Percentiles rank a stretch among this genome's conserved stretches.
These are phyloP conservation scores for Geranomyces michiganensis DNA, from an alignment of 192 early-diverging fungal genomes.

Conservation along the genomic window DNA sequence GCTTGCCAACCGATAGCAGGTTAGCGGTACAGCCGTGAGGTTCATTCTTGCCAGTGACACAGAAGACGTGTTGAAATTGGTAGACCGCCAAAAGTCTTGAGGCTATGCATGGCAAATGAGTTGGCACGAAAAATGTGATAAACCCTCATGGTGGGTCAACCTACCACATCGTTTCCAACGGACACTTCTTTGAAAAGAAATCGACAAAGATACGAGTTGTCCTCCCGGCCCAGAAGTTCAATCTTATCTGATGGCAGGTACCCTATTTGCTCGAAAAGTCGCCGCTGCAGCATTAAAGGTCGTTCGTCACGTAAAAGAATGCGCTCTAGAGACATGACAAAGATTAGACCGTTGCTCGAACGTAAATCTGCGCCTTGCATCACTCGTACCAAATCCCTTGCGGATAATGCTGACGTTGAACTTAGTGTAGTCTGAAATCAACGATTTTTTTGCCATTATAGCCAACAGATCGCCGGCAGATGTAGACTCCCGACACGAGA, in stretches of 20 bases:
- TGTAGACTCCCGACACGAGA: conserved; percentile 69
- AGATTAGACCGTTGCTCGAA: conserved; percentile 49
- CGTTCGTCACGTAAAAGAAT: conserved; percentile 68
- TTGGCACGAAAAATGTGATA: too few relatives aligned
- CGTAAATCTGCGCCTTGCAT: conserved; percentile 25
- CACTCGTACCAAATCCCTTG: conserved; percentile 10
- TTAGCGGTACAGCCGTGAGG: conserved; percentile 79
- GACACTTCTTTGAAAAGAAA: conserved; percentile 63
- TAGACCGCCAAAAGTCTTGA: conserved; percentile 29
- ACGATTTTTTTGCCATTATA: conserved; percentile 79
- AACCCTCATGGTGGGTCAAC: neutral
- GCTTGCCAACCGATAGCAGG: conserved; percentile 70
- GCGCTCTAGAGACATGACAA: conserved; percentile 62
- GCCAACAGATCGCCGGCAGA: conserved; percentile 75
- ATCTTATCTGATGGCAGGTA: conserved; percentile 77
- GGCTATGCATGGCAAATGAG: neutral
- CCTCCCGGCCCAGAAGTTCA: conserved; percentile 78
- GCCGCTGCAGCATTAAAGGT: conserved; percentile 75
- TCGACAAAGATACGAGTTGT: conserved; percentile 83
- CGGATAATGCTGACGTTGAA: conserved; percentile 27
- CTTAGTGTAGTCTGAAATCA: conserved; percentile 69
- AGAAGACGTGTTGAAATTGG: conserved; percentile 15
- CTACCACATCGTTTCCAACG: conserved; percentile 29
- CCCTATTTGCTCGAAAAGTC: conserved; percentile 75
- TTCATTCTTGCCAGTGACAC: conserved; percentile 75